A percentile compares a stretch with the other conserved stretches of the same genome.
phyloP scores from a whole-genome alignment of 371 early-diverging fungal species.

The Chytridium lagenaria region DNA sequence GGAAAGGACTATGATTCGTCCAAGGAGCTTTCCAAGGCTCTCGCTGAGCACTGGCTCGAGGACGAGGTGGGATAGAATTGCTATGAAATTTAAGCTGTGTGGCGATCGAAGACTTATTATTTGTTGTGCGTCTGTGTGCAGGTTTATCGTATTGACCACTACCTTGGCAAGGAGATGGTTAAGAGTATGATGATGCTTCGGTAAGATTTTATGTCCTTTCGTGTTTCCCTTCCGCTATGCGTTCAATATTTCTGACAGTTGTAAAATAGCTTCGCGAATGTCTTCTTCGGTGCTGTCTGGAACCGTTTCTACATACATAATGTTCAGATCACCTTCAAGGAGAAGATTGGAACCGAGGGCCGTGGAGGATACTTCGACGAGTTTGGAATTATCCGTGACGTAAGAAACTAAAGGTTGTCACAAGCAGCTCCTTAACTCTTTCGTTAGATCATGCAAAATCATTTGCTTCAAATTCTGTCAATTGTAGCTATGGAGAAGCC shows the following conservation, averaged over 20 bases:
- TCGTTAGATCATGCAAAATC: slow-evolving; percentile 89
- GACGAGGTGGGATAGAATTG: slow-evolving; percentile 80
- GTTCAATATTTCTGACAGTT: not conserved
- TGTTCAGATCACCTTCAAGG: slow-evolving; percentile 99
- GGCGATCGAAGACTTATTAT: too few relatives aligned
- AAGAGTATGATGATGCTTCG: slow-evolving; percentile 94
- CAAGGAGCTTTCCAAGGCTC: slow-evolving; percentile 66
- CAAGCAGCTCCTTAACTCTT: not conserved
- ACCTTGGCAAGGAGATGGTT: slow-evolving; percentile 99
- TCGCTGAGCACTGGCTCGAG: slow-evolving; percentile 80
- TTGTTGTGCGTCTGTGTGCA: too few relatives aligned
- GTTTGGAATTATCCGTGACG: slow-evolving; percentile 99
- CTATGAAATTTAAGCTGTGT: too few relatives aligned
- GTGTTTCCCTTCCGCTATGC: too few relatives aligned
- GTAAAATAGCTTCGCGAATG: slow-evolving; percentile 80
- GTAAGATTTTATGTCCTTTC: slow-evolving; percentile 22
- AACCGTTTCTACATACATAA: slow-evolving; percentile 87
- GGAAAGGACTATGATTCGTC: slow-evolving; percentile 91
- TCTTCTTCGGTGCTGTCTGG: slow-evolving; percentile 93
- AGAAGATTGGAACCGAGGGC: slow-evolving; percentile 97
- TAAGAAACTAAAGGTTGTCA: slow-evolving; percentile 44
- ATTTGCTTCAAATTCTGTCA: slow-evolving; percentile 90
- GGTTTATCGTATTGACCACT: slow-evolving; percentile 98
- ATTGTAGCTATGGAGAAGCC: slow-evolving; percentile 94
- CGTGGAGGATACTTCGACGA: slow-evolving; percentile 99